Percentiles rank a stretch among this genome's conserved stretches.
These are phyloP conservation scores for Colletotrichum sp. DNA, from an alignment of 2,329 filamentous ascomycete genomes.

Conservation along the genomic window DNA sequence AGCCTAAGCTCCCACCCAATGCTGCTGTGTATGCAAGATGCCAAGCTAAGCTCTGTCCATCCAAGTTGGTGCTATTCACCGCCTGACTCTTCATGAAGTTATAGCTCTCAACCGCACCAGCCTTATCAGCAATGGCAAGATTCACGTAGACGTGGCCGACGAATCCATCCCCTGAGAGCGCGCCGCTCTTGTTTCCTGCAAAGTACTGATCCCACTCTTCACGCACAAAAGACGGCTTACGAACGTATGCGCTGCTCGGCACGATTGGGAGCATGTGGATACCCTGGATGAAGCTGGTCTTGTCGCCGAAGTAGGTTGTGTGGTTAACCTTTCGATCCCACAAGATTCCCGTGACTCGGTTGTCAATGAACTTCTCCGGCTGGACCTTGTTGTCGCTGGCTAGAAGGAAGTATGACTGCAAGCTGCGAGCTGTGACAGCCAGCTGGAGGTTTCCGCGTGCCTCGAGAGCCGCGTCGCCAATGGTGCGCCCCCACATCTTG, in stretches of 20 bases:
- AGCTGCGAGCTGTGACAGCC: slow-evolving; percentile 68
- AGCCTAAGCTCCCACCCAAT: not conserved
- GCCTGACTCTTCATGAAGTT: slow-evolving; percentile 4
- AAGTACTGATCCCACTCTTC: slow-evolving; percentile 69
- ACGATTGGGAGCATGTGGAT: slow-evolving; percentile 77
- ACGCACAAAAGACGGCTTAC: slow-evolving; percentile 67
- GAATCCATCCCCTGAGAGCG: slow-evolving; percentile 79
- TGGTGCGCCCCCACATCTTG: slow-evolving; percentile 82
- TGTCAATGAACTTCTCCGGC: slow-evolving; percentile 70
- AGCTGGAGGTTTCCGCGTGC: slow-evolving; percentile 78
- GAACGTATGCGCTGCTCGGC: slow-evolving; percentile 65
- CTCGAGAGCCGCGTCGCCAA: slow-evolving; percentile 74
- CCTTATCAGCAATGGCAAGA: slow-evolving; percentile 66
- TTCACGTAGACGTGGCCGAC: slow-evolving; percentile 78
- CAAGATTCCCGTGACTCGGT: slow-evolving; percentile 48
- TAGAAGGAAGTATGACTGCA: slow-evolving; percentile 79
- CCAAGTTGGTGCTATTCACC: not conserved
- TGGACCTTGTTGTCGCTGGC: slow-evolving; percentile 64
- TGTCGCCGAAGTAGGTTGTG: slow-evolving; percentile 76
- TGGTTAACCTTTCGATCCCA: slow-evolving; percentile 91
- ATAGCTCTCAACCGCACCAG: slow-evolving; percentile 6
- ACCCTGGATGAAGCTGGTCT: slow-evolving; percentile 58
- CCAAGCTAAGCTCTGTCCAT: not conserved
- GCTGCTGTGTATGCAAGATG: slow-evolving; percentile 9
- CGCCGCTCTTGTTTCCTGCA: slow-evolving; percentile 29